These are phyloP conservation scores for Dalechampia spathulata DNA, from an alignment of 441 rosid genomes.

Conservation along the genomic window DNA sequence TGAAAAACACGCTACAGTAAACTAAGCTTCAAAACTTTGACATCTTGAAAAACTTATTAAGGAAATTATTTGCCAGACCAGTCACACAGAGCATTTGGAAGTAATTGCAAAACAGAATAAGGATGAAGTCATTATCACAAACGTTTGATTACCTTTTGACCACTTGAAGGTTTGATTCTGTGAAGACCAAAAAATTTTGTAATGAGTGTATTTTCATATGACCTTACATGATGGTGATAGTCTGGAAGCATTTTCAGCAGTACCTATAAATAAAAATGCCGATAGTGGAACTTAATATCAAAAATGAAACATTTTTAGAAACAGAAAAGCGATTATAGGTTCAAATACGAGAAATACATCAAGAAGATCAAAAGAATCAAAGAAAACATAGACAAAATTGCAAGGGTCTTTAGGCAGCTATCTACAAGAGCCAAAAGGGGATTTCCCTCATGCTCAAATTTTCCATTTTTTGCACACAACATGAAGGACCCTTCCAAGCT, in stretches of 20 bases:
- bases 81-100: background rate
- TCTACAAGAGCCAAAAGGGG: background rate
- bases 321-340: constrained; percentile 1
- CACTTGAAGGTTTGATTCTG: constrained; percentile 96
- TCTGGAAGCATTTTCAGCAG: constrained; percentile 94
- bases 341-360: background rate
- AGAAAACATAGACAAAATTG: background rate
- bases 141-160: constrained; percentile 64
- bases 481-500: background rate
- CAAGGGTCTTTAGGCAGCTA: background rate
- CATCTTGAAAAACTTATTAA: background rate
- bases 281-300: constrained; percentile 16
- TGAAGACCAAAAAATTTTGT: constrained; percentile 99
- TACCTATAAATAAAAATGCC: constrained; percentile 44
- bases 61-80: background rate
- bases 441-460: background rate
- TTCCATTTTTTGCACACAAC: background rate
- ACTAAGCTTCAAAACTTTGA: constrained; percentile 5
- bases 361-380: background rate
- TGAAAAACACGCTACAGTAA: constrained; percentile 8
- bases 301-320: constrained; percentile 4
- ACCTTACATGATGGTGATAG: constrained; percentile 85
- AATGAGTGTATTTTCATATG: constrained; percentile 88
- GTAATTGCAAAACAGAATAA: background rate
- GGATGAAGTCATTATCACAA: background rate